Evolutionary conservation across 225 moss, liverwort and hornwort species (phyloP), one percentile per base, ranked within the genome.

Genomic region (Anthoceros angustus): DNA sequence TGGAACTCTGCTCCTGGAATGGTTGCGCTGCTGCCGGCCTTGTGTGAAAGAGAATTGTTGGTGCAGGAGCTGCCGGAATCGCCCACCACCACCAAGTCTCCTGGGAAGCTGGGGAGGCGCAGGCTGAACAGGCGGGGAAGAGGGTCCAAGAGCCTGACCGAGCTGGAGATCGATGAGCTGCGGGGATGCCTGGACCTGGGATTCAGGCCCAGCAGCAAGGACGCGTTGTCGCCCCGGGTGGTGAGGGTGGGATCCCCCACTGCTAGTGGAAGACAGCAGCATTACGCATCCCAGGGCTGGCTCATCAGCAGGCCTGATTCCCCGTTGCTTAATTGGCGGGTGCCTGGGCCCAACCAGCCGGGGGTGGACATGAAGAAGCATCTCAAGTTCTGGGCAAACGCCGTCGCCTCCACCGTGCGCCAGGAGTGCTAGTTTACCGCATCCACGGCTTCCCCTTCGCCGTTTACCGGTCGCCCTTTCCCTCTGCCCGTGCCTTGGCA

Each of bases 161-260:
- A 82, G 69, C 26, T 82, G 74, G 82, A 82, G 67, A 78, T 78
- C 38, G 79, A 82, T 68, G 79, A 79, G 74, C 75, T 79, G 41
- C 67, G 82, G 0, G 82, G 82, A 4, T 70, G 76, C 18, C 72
- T 72, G 39, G 82, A 82, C 62, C 32, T 82, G 10, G 82, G 82
- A 16, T 82, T 82, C 61, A 74, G 77, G 40, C 76, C 74, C 11
- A 32, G 32, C 32, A 72, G 76, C 10, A 76, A 68, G n/a, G 79
- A 74, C 21, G 79, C 78, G 65, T 62, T 82, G 46, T 76, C 82
- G 0, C 82, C 82, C 0, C 76, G 77, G 18, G 79, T 74, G 0
- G 79, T 74, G 8, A 39, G 79, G 6, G 79, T 79, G 82, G 32
- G 32, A 32, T 32, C 32, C 32, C 32, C 32, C 1, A 32, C 32